A percentile compares a stretch with the other conserved stretches of the same genome.
Conservation (phyloP, 495 filamentous ascomycete species). For the Penicillium atrosanguineum region DNA sequence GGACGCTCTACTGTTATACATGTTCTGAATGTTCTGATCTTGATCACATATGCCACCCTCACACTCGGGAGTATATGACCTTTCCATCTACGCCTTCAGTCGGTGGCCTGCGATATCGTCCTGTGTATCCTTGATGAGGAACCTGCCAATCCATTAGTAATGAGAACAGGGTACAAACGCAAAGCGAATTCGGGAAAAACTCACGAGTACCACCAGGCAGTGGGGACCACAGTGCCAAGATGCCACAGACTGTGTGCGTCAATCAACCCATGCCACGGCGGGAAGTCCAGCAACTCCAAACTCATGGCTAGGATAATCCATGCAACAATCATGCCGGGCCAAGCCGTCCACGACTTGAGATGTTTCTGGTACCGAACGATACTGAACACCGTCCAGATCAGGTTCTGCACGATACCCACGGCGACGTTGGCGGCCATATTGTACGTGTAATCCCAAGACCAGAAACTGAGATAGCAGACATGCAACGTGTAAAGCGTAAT, state of each 20-base stretch:
- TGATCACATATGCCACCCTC: neutral
- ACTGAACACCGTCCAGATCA: constrained; percentile 84
- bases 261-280: constrained; percentile 75
- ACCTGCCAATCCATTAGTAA: constrained; percentile 50
- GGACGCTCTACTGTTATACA: constrained; percentile 18
- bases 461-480: constrained; percentile 78
- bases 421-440: constrained; percentile 95
- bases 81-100: constrained; percentile 42
- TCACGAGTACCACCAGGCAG: constrained; percentile 94
- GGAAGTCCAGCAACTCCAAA: constrained; percentile 90
- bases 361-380: constrained; percentile 67
- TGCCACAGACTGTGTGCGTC: constrained; percentile 98
- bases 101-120: constrained; percentile 63
- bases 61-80: constrained; percentile 1
- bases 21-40: neutral
- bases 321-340: constrained; percentile 89
- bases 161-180: neutral
- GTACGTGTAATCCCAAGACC: constrained; percentile 92
- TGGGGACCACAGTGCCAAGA: constrained; percentile 83
- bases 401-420: constrained; percentile 75
- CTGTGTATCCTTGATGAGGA: constrained; percentile 73
- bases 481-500: constrained; percentile 69
- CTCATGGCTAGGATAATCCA: constrained; percentile 95
- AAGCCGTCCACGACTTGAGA: constrained; percentile 71
- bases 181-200: constrained; percentile 32